Percentiles rank a stretch among this genome's conserved stretches.
These are phyloP conservation scores for Irpex sp. DNA, from an alignment of 1,284 basidiomycete genomes.

Conservation along the genomic window DNA sequence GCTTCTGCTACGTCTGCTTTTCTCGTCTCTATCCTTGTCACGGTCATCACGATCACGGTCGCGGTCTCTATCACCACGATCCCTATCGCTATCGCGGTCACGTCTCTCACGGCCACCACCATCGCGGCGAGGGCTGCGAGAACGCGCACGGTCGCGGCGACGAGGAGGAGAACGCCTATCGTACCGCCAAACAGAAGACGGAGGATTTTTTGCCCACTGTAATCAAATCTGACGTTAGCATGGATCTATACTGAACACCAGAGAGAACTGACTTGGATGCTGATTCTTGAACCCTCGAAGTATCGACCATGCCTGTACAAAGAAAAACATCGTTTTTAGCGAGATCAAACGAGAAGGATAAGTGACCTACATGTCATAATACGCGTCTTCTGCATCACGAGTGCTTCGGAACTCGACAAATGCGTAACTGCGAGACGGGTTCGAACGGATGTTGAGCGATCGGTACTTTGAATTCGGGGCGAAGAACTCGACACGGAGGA, in stretches of 20 bases:
- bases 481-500: conserved; percentile 16
- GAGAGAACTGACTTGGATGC: conserved; percentile 61
- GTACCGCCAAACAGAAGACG: conserved; percentile 83
- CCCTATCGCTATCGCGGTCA: conserved; percentile 40
- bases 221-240: background rate
- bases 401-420: conserved; percentile 87
- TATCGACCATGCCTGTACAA: conserved; percentile 72
- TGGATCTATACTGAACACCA: too few relatives aligned
- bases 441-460: conserved; percentile 64
- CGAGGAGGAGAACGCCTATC: conserved; percentile 60
- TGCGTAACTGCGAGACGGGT: conserved; percentile 73
- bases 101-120: conserved; percentile 36
- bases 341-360: background rate
- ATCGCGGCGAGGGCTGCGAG: conserved; percentile 35
- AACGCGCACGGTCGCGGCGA: conserved; percentile 39
- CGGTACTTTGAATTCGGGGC: conserved; percentile 29
- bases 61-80: conserved; percentile 32
- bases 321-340: conserved; percentile 8
- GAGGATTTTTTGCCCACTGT: conserved; percentile 90
- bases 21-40: conserved; percentile 34
- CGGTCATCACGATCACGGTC: conserved; percentile 33
- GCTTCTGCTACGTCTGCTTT: conserved; percentile 43
- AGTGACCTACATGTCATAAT: conserved; percentile 79
- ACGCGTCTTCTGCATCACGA: conserved; percentile 86
- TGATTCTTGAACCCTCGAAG: conserved; percentile 80